Base-by-base conservation (phyloP, 1,139 yeast species). In the Pneumocystis carinii region DNA sequence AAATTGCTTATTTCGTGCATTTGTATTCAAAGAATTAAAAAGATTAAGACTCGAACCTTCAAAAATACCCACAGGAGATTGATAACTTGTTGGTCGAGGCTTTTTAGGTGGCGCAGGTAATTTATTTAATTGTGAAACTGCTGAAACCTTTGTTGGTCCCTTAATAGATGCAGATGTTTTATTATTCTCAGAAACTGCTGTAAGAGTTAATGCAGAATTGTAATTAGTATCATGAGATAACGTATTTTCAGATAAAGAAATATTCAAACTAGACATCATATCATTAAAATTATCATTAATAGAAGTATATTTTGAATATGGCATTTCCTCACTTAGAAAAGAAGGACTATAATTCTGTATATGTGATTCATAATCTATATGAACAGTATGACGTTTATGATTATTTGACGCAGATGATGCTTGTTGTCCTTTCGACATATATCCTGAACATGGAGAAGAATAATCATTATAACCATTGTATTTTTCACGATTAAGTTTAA, bases 341-440 rank as follows among this genome's bases (percentile, higher is more conserved):
- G 55, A 48, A 24, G 10, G 32, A 2, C 12, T 24, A 48, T 12
- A 14, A 37, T 37, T 29, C 8, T 29, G 37, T 19, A 63, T 29
- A 19, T 10, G 32, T 8, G 66, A 59, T 5, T 64, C 63, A 59
- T 63, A 66, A 62, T 66, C 68, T 10, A 66, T 61, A 42, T 66
- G 68, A n/a, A 67, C 59, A 15, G 68, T 66, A 60, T 64, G 69
- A 35, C 68, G 63, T 58, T 66, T 67, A 57, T 62, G 38, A 27
- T 37, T 63, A 32, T 37, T 57, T 14, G 62, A 56, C 41, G 53
- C 14, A 7, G 41, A 36, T 12, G 38, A 37, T 3, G 15, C 14
- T 29, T 48, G 59, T 19, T 56, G 59, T 19, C 42, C 32, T 37
- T 15, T 57, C 19, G 38, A 29, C 1, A 29, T 3, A 39, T 39